phyloP scores from a whole-genome alignment of 78 protist species.

The Protostelium mycophagum region DNA sequence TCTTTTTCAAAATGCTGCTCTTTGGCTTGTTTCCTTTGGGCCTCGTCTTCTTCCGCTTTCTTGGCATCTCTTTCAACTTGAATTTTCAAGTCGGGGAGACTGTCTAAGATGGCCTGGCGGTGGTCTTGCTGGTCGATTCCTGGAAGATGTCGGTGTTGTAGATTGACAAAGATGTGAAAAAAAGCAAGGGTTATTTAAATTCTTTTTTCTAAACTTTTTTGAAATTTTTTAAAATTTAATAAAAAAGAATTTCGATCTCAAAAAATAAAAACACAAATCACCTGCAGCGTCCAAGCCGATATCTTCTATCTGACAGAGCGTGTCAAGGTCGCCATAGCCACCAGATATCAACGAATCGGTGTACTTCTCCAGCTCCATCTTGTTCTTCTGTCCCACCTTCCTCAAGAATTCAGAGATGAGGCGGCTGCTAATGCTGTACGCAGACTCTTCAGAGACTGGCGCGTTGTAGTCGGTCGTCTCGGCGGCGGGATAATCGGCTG shows the following conservation, averaged over 20 bases:
- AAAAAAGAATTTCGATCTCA: too few relatives aligned
- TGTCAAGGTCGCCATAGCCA: background rate
- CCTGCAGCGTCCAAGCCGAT: background rate
- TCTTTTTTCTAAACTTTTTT: too few relatives aligned
- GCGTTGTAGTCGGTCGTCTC: background rate
- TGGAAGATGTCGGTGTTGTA: too few relatives aligned
- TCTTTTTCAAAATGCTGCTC: background rate
- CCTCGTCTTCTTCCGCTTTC: background rate
- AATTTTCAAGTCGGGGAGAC: background rate
- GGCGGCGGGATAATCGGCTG: background rate
- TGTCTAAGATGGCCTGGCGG: background rate
- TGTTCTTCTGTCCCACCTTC: background rate
- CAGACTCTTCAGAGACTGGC: background rate
- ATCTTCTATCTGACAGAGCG: background rate
- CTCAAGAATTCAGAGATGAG: background rate
- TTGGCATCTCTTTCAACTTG: background rate
- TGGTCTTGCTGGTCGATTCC: background rate
- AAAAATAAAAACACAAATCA: too few relatives aligned
- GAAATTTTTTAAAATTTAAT: too few relatives aligned
- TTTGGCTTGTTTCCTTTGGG: background rate
- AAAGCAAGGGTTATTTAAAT: too few relatives aligned
- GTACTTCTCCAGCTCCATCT: background rate
- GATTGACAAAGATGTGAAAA: too few relatives aligned
- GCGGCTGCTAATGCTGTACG: background rate
- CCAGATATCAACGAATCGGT: background rate